Percentiles rank a stretch among this genome's conserved stretches.
Conservation (phyloP, 768 basidiomycete species). For the Omphalotus guepiniiformis region DNA sequence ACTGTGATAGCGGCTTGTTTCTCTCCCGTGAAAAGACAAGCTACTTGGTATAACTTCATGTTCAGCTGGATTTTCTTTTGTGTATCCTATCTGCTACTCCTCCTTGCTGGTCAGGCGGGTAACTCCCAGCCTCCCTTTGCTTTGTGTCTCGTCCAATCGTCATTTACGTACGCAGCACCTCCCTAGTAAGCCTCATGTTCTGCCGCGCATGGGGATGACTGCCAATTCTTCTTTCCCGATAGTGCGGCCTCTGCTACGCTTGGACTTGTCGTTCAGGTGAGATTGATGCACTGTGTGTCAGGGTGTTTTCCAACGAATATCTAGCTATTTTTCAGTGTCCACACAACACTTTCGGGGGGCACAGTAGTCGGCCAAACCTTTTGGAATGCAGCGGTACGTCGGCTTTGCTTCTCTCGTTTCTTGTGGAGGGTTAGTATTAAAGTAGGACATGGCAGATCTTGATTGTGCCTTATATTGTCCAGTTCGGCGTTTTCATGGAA, state of each 20-base stretch:
- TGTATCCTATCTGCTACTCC: slow-evolving; percentile 29
- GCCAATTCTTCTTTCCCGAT: not conserved
- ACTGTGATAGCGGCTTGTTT: slow-evolving; percentile 23
- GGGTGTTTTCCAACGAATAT: not conserved
- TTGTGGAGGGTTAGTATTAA: not conserved
- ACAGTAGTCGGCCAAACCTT: not conserved
- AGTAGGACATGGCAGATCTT: not conserved
- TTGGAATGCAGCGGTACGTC: no score
- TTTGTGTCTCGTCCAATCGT: slow-evolving; percentile 28
- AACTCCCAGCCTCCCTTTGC: slow-evolving; percentile 14
- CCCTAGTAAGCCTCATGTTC: slow-evolving; percentile 23
- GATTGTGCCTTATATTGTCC: not conserved
- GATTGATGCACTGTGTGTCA: not conserved
- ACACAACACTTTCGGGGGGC: not conserved
- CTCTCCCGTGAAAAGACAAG: slow-evolving; percentile 24
- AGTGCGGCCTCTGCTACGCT: not conserved
- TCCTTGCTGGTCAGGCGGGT: slow-evolving; percentile 28
- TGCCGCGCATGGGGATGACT: not conserved
- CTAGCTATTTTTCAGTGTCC: slow-evolving; percentile 1
- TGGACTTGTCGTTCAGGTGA: slow-evolving; percentile 5
- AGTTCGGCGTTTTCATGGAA: not conserved
- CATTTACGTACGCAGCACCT: slow-evolving; percentile 29
- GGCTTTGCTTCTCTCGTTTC: not conserved
- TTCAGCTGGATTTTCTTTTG: slow-evolving; percentile 32
- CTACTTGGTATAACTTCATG: slow-evolving; percentile 33